Evolutionary conservation across 192 early-diverging fungal genomes (phyloP), one percentile per base, ranked within the genome.

Genomic region (Helicostylum pulchrum): DNA sequence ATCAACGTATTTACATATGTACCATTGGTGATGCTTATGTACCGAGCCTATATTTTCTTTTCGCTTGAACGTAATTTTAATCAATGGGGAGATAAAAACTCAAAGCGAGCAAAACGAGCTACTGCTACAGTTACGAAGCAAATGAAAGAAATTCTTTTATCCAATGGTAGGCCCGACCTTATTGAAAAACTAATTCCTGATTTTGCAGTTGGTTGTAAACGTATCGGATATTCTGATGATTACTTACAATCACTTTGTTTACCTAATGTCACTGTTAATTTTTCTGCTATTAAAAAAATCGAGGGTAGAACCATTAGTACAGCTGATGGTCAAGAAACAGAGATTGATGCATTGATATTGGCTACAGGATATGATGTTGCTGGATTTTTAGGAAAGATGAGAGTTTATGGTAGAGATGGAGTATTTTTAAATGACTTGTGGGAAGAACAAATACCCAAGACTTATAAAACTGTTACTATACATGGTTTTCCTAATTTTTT

Each of bases 401-500:
- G 12, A 60, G 39, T 82, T 4, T 65, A 61, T 19, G 79, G 79
- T 32, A 66, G 71, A 19, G 47, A 55, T 12, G 57, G 65, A 1
- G 32, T 64, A 4, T 62, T 61, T 39, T 31, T 77, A 17, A 11
- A 61, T 19, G 64, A 61, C 3, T 60, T 55, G 15, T 78, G 75
- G 70, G 21, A 52, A 20, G 62, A 39, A 46, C 57, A 67, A 47
- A 61, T 64, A 46, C 66, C 64, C 15, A 68, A 58, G 9, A 67
- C 74, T 0, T 85, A 72, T 56, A 70, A 78, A 31, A 75, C 80
- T 6, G 65, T 76, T 10, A 63, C 68, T n/a, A 46, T 57, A 2
- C 46, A 68, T 43, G 77, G 74, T 0, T 79, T 75, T 23, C 83
- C 83, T 9, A 85, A 85, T 26, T 26, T 26, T 2, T 26, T 26